A percentile compares a stretch with the other conserved stretches of the same genome.
phyloP scores from a whole-genome alignment of 495 filamentous ascomycete species.

The Massariosphaeria phaeospora region DNA sequence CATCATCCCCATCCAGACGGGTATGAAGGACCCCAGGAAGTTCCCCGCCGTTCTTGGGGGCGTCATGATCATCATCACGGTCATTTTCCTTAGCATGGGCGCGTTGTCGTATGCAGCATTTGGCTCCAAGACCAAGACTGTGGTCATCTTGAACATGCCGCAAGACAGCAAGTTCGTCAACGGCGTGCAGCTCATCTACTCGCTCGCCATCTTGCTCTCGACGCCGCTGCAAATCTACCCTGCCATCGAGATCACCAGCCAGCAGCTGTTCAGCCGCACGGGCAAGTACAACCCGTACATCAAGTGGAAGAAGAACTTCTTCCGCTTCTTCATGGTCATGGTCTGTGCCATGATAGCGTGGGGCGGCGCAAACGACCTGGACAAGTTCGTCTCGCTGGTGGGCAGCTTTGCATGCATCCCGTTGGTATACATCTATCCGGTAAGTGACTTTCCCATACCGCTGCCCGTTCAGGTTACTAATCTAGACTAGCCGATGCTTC shows the following conservation, averaged over 20 bases:
- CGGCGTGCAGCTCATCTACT: conserved; percentile 91
- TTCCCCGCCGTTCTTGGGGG: conserved; percentile 79
- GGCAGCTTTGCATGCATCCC: conserved; percentile 98
- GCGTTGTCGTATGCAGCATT: conserved; percentile 94
- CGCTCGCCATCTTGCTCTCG: conserved; percentile 84
- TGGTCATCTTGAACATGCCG: conserved; percentile 90
- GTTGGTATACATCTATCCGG: conserved; percentile 94
- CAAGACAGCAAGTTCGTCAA: conserved; percentile 97
- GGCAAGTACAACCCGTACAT: conserved; percentile 94
- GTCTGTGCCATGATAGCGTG: conserved; percentile 82
- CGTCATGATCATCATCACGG: conserved; percentile 91
- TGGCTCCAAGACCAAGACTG: conserved; percentile 89
- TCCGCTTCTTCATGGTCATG: conserved; percentile 85
- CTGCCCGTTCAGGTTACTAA: not conserved
- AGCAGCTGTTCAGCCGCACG: conserved; percentile 69
- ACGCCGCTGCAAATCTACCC: conserved; percentile 96
- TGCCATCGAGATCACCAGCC: conserved; percentile 76
- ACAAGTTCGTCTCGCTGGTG: conserved; percentile 94
- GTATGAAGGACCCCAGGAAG: conserved; percentile 82
- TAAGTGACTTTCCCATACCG: conserved; percentile 47
- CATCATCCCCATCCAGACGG: conserved; percentile 98
- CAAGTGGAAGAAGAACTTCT: conserved; percentile 98
- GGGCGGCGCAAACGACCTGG: conserved; percentile 85
- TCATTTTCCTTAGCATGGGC: conserved; percentile 85
- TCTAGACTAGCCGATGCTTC: conserved; percentile 68